Base-by-base conservation (phyloP, 1,139 yeast species). In the Yamadazyma friedrichii region DNA sequence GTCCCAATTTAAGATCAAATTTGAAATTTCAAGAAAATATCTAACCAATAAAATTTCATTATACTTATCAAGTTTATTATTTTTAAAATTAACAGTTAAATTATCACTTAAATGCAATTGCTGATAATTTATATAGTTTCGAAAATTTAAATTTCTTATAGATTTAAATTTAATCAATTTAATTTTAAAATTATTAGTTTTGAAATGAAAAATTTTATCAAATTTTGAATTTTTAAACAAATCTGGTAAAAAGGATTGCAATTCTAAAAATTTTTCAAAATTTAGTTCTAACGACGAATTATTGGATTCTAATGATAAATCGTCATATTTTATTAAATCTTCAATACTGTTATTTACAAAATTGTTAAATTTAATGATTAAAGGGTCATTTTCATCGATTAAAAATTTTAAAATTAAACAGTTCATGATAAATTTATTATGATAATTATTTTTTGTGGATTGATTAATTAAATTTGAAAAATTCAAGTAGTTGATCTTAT, bases 401-500 rank as follows among this genome's bases (percentile, higher is more conserved):
- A 41, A 34, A 12, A 9, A 13, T 15, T 33, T 37, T 12, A 41
- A 32, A 2, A 41, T 34, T 15, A 41, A 31, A 12, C 39, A 37
- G 32, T 34, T 43, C 16, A 45, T 13, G 25, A 39, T 34, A 15
- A 43, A 37, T 9, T 32, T 34, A 17, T 38, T 43, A 25, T 10
- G 12, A 20, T 40, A 34, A 31, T 43, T 33, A 34, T 40, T 37
- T 16, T 29, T 40, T 29, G 26, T 10, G n/a, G 40, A 33, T 31
- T 40, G 35, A 26, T 9, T 41, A 28, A 31, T 33, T 17, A 30
- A 20, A 15, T 36, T 33, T n/a, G 38, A n/a, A 12, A 36, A 31
- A 17, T 41, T 35, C n/a, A 61, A 29, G 15, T 42, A 38, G 20
- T 46, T 45, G n/a, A 59, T 48, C 13, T 48, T 45, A 12, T 45